Evolutionary conservation across 192 early-diverging fungal genomes (phyloP), one percentile per base, ranked within the genome.

Genomic region (Coemansia sp.): DNA sequence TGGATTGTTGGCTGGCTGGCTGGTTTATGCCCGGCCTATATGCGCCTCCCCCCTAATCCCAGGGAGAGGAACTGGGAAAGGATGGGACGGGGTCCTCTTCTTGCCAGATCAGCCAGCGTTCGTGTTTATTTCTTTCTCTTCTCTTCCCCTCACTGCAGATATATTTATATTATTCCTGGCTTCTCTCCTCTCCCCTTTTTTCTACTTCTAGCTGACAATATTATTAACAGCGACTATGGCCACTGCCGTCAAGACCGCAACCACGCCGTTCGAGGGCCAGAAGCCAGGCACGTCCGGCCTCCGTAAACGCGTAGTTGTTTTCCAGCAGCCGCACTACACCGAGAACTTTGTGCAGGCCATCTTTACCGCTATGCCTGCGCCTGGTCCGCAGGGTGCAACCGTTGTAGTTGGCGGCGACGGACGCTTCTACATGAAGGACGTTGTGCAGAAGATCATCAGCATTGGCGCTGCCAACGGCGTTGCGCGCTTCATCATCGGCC

Each of bases 241-340:
- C 32, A 58, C 46, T 19, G 16, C 38, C 22, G 85, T 95, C 25
- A 43, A 82, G 7, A 95, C 94, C 5, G 89, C 74, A 55, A 95
- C 94, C 5, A 90, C 74, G 57, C 86, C 90, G 5, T 96, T 88
- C 59, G 90, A 89, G n/a, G 95, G 90, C 65, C 97, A 99, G 85
- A 98, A 97, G 84, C 97, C 96, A 40, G 97, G 97, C 55, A 99
- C 97, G 38, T 93, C 88, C 71, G 96, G 96, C 46, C 90, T 98
- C 37, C 90, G 96, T 76, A 98, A 98, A 82, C 90, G 94, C 58
- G 94, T 96, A 71, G 94, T 89, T 77, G 90, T 98, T 59, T 99
- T 99, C 79, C 88, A 97, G 86, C 94, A 99, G 76, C 81, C 76
- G 46, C 82, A 95, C 83, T 99, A 99, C 86, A 96, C 95, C 25